Evolutionary conservation across 2,329 filamentous ascomycete species (phyloP), one percentile per base, ranked within the genome.

Genomic region (Mollisiaceae sp.): DNA sequence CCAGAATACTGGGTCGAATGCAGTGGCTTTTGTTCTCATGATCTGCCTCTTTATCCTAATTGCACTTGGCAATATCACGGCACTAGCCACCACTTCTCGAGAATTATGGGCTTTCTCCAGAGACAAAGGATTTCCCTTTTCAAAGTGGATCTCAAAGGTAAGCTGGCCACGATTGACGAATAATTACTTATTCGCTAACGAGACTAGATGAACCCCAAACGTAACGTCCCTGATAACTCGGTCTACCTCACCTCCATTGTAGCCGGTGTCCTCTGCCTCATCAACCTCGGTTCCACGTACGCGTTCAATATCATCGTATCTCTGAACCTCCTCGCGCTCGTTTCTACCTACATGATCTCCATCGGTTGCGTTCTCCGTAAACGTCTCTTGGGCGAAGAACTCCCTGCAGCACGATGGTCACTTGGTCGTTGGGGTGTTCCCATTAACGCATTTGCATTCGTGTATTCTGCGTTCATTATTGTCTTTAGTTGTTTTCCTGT

Each of bases 291-390:
- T 45, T 84, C 80, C n/a, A 75, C 78, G 1, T 78, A 79, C 8
- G 84, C 83, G 4, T 84, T 86, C 73, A 82, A 85, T 70, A 82
- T 81, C 63, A 80, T 86, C 67, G 79, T 82, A n/a, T 85, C 82
- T 1, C 77, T 86, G 14, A 80, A 80, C 32, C 78, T 84, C 59
- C 81, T 79, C 39, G 80, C 82, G 1, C 78, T 86, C 18, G 81
- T 85, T 58, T 79, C 79, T 22, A 83, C 82, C 20, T 86, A 86
- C 70, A 79, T 85, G 61, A 77, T 85, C 52, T 81, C 81, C 38
- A 78, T 82, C 55, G 67, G 75, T n/a, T 79, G 81, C 63, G 73
- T 84, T 6, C 67, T 72, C 15, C 65, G 64, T 22, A 68, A 67
- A 32, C 79, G 80, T n/a, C 70, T 82, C 32, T 69, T 70, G 8